Conservation (phyloP, 2,329 filamentous ascomycete genomes). For the Alternaria infectoria region DNA sequence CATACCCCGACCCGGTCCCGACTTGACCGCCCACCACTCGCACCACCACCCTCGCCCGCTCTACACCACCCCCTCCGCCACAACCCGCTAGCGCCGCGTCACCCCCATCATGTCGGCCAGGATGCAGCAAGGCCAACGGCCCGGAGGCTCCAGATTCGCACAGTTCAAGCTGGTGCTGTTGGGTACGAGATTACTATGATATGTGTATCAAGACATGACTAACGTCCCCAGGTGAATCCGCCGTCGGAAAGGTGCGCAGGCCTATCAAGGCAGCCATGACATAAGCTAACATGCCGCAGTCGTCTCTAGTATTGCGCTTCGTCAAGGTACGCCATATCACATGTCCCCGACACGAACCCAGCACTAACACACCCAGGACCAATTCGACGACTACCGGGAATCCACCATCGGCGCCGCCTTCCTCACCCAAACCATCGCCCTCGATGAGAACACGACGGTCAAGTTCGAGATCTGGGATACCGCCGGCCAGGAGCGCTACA, state of each 20-base stretch:
- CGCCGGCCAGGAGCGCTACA: slow-evolving; percentile 97
- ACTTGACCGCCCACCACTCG: not conserved
- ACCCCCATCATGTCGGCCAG: slow-evolving; percentile 76
- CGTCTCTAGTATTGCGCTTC: slow-evolving; percentile 95
- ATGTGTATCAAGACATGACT: slow-evolving; percentile 10
- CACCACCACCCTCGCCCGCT: not conserved
- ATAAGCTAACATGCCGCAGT: slow-evolving; percentile 62
- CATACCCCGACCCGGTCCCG: slow-evolving; percentile 3
- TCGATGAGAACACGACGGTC: slow-evolving; percentile 97
- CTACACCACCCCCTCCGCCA: slow-evolving; percentile 5
- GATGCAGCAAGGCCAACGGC: slow-evolving; percentile 73
- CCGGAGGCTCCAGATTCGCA: slow-evolving; percentile 78
- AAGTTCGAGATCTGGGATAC: slow-evolving; percentile 98
- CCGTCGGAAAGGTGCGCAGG: slow-evolving; percentile 86
- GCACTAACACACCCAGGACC: slow-evolving; percentile 67
- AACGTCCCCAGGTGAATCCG: slow-evolving; percentile 81
- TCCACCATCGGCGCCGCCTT: slow-evolving; percentile 98
- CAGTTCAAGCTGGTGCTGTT: slow-evolving; percentile 99
- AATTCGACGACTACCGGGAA: slow-evolving; percentile 98
- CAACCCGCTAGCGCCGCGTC: slow-evolving; percentile 30
- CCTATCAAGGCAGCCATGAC: slow-evolving; percentile 33
- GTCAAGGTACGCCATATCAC: slow-evolving; percentile 74
- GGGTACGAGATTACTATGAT: slow-evolving; percentile 65
- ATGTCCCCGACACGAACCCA: too few species aligned
- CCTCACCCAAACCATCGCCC: slow-evolving; percentile 96